phyloP scores from a whole-genome alignment of 139 green algal genomes.

The Auxenochlorella protothecoides region DNA sequence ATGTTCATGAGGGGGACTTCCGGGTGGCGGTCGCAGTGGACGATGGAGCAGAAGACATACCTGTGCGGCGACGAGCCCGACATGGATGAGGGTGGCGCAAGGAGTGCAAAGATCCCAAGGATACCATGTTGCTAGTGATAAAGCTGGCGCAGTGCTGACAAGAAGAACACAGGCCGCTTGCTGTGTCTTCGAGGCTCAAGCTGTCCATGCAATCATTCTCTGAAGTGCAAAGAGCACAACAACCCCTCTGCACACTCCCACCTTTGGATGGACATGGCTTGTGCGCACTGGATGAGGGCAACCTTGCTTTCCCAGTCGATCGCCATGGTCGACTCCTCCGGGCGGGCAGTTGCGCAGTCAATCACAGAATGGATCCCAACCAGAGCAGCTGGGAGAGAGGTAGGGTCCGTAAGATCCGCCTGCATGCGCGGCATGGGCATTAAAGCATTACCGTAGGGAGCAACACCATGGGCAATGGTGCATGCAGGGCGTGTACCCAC shows the following conservation, averaged over 20 bases:
- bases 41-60: slow-evolving; percentile 97
- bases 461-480: too few relatives aligned
- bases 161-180: too few relatives aligned
- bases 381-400: slow-evolving; percentile 85
- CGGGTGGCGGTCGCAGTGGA: slow-evolving; percentile 87
- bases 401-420: slow-evolving; percentile 86
- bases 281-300: slow-evolving; percentile 89
- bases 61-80: not conserved
- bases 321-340: slow-evolving; percentile 75
- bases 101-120: too few relatives aligned
- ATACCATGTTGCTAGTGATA: too few relatives aligned
- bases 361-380: slow-evolving; percentile 94
- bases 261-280: slow-evolving; percentile 94
- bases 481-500: too few relatives aligned
- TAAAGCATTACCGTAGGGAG: too few relatives aligned
- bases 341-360: slow-evolving; percentile 91
- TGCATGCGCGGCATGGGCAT: slow-evolving; percentile 10
- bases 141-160: too few relatives aligned
- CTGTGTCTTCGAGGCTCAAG: too few relatives aligned
- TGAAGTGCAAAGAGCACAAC: too few relatives aligned
- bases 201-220: too few relatives aligned
- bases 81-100: too few relatives aligned
- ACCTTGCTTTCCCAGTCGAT: slow-evolving; percentile 98
- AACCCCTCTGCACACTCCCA: not conserved
- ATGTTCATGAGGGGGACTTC: slow-evolving; percentile 91